Conservation (phyloP, 768 basidiomycete species). For the Tylopilus cervinicoccineus region DNA sequence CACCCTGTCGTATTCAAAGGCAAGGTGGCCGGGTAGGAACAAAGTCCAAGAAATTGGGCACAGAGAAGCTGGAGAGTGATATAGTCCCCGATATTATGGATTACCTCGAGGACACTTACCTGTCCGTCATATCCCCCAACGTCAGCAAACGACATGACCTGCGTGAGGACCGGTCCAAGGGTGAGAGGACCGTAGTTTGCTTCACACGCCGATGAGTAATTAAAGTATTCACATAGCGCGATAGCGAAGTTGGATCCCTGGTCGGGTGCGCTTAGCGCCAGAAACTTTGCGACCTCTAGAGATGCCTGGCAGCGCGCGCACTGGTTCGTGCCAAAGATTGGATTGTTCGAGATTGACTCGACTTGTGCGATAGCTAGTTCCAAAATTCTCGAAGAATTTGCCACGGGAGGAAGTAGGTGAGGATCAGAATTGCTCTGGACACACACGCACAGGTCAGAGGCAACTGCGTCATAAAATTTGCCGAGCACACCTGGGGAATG, state of each 20-base stretch:
- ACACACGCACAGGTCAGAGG: constrained; percentile 1
- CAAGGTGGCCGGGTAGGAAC: constrained; percentile 53
- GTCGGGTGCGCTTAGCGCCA: constrained; percentile 59
- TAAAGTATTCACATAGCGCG: constrained; percentile 56
- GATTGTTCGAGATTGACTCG: constrained; percentile 48
- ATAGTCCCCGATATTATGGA: neutral
- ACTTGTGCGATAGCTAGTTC: constrained; percentile 54
- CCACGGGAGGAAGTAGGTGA: constrained; percentile 59
- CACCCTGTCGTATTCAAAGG: constrained; percentile 62
- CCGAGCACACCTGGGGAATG: constrained; percentile 43
- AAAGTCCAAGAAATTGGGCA: constrained; percentile 53
- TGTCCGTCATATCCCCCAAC: constrained; percentile 72
- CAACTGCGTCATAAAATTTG: neutral
- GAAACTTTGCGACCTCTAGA: constrained; percentile 61
- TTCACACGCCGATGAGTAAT: constrained; percentile 49
- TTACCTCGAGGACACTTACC: constrained; percentile 30
- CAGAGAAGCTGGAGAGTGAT: constrained; percentile 46
- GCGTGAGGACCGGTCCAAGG: constrained; percentile 61
- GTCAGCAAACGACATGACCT: constrained; percentile 68
- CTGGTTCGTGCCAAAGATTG: constrained; percentile 47
- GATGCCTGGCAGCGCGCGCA: constrained; percentile 61
- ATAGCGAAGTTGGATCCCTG: constrained; percentile 56
- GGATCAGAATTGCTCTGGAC: constrained; percentile 57
- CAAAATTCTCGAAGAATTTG: constrained; percentile 43
- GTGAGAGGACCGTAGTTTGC: constrained; percentile 43